Conservation (phyloP, 2,329 filamentous ascomycete species). For the Sporothrix brunneoviolacea region DNA sequence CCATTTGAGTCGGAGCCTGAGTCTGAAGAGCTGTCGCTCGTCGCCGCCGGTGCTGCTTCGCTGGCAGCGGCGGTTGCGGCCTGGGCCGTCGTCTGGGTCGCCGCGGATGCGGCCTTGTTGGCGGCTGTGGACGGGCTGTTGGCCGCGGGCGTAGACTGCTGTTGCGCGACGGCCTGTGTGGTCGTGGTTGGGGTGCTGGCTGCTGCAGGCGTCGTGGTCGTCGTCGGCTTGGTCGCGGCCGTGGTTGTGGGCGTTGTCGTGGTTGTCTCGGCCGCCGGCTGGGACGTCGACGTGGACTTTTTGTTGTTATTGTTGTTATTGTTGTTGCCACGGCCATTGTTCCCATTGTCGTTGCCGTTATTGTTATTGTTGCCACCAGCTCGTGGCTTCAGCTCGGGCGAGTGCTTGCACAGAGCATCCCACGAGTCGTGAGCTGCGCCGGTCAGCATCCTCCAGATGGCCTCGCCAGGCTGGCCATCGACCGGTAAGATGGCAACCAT, state of each 20-base stretch:
- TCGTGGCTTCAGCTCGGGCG: background rate
- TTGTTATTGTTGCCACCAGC: background rate
- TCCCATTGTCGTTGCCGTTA: background rate
- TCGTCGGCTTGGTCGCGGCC: background rate
- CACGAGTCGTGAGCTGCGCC: slow-evolving; percentile 9
- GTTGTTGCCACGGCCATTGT: background rate
- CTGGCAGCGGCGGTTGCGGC: background rate
- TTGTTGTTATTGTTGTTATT: background rate
- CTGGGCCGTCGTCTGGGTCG: too few species aligned
- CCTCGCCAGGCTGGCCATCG: slow-evolving; percentile 3
- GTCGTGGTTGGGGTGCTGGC: background rate
- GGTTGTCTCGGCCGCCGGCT: background rate
- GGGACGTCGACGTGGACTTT: background rate
- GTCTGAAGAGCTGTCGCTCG: too few species aligned
- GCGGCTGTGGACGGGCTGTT: too few species aligned
- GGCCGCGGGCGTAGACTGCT: background rate
- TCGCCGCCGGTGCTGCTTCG: too few species aligned
- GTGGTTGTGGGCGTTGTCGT: background rate
- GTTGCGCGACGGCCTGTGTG: background rate
- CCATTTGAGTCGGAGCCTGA: background rate
- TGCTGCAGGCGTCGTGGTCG: background rate
- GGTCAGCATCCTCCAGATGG: slow-evolving; percentile 4
- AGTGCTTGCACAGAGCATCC: slow-evolving; percentile 12
- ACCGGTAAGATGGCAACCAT: slow-evolving; percentile 15
- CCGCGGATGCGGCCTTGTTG: too few species aligned